Percentiles rank a stretch among this genome's conserved stretches.
Conservation (phyloP, 2,329 filamentous ascomycete species). For the Colletotrichum sp. region DNA sequence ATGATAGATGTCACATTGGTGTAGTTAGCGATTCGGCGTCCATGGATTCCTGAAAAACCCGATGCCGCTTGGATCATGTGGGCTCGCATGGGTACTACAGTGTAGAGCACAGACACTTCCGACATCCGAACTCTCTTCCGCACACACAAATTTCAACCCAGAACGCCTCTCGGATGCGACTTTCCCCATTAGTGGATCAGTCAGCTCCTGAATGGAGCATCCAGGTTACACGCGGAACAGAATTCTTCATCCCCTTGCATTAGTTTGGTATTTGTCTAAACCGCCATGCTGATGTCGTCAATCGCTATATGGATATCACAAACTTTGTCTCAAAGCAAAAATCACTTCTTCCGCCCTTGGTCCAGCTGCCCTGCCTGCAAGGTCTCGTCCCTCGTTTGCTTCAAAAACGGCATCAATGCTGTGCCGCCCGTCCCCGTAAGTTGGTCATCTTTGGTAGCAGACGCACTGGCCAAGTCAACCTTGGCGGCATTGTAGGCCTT, state of each 20-base stretch:
- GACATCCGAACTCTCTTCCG: conserved; percentile 6
- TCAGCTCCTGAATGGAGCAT: background rate
- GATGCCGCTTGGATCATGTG: background rate
- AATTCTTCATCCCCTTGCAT: background rate
- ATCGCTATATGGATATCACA: conserved; percentile 2
- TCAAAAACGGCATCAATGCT: conserved; percentile 85
- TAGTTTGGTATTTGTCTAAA: background rate
- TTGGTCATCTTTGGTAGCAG: conserved; percentile 43
- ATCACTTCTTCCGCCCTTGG: background rate
- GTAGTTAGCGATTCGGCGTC: background rate
- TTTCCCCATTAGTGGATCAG: conserved; percentile 15
- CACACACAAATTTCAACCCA: background rate
- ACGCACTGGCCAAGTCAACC: conserved; percentile 48
- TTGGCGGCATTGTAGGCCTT: conserved; percentile 35
- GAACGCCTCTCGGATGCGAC: background rate
- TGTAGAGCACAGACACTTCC: background rate
- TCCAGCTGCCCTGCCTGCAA: conserved; percentile 36
- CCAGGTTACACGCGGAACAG: background rate
- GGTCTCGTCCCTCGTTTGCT: conserved; percentile 88
- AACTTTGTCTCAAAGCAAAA: background rate
- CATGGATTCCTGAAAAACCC: background rate
- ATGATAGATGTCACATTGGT: background rate
- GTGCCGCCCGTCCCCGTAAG: conserved; percentile 89
- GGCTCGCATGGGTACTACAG: background rate
- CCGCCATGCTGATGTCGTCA: background rate